Conservation (phyloP, 2,329 filamentous ascomycete species). For the Talaromyces sp. region DNA sequence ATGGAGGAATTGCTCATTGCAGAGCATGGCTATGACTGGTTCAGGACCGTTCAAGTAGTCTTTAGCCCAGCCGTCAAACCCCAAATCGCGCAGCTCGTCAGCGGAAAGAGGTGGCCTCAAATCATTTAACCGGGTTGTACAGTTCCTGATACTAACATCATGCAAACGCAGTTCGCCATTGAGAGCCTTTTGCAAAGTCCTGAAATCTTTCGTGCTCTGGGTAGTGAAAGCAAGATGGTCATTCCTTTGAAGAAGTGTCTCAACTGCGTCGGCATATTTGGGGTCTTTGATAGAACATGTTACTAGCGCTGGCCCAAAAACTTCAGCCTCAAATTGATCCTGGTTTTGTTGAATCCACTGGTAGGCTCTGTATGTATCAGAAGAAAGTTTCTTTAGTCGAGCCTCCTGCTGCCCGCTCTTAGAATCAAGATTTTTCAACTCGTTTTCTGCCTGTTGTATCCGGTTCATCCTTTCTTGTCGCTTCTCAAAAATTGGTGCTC, state of each 20-base stretch:
- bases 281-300: conserved; percentile 73
- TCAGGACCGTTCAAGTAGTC: conserved; percentile 77
- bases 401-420: conserved; percentile 67
- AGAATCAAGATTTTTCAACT: conserved; percentile 61
- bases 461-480: conserved; percentile 30
- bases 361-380: conserved; percentile 66
- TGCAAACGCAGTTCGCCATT: conserved; percentile 60
- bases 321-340: conserved; percentile 62
- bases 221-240: conserved; percentile 64
- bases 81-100: conserved; percentile 52
- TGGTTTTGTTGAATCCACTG: conserved; percentile 73
- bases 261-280: conserved; percentile 57
- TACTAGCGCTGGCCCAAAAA: conserved; percentile 76
- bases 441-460: conserved; percentile 38
- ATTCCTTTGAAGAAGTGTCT: conserved; percentile 48
- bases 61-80: conserved; percentile 73
- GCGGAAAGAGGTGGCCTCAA: conserved; percentile 52
- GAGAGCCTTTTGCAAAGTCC: conserved; percentile 63
- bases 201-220: conserved; percentile 70
- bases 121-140: conserved; percentile 46
- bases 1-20: conserved; percentile 64
- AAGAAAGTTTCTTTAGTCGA: conserved; percentile 55
- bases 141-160: conserved; percentile 65
- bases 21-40: conserved; percentile 82
- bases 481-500: conserved; percentile 23